Evolutionary conservation across 306 rosid genomes (phyloP).

Genomic region (Calophaca sinica): DNA sequence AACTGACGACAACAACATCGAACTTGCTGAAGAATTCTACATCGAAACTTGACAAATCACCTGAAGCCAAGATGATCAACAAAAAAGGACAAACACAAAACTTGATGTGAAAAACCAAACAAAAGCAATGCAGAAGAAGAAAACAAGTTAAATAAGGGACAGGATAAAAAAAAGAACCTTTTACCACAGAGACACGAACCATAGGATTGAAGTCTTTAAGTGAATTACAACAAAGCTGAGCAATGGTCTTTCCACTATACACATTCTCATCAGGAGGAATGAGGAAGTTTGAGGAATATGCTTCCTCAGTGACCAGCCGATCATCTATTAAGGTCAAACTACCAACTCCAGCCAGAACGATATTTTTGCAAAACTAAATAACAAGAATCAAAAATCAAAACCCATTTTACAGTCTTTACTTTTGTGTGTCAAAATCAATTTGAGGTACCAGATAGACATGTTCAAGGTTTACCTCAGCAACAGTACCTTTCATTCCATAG

Average conservation of each 20-base stretch:
- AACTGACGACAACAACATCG: constrained; percentile 80
- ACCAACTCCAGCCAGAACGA: constrained; percentile 94
- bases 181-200: constrained; percentile 87
- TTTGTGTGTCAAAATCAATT: not conserved
- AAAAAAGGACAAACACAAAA: constrained; percentile 20
- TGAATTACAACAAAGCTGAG: constrained; percentile 86
- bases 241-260: constrained; percentile 76
- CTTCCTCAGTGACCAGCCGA: constrained; percentile 66
- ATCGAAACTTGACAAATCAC: constrained; percentile 73
- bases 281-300: constrained; percentile 75
- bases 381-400: not conserved
- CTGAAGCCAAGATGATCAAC: constrained; percentile 47
- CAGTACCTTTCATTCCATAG: constrained; percentile 86
- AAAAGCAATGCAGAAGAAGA: constrained; percentile 14
- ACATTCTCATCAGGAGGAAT: constrained; percentile 76
- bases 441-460: not conserved
- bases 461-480: constrained; percentile 75
- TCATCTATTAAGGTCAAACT: constrained; percentile 96
- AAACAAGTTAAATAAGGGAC: not conserved
- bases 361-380: constrained; percentile 92
- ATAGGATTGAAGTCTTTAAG: constrained; percentile 94
- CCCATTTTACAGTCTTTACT: not conserved
- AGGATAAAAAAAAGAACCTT: constrained; percentile 57
- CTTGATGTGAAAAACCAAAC: not conserved
- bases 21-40: constrained; percentile 77